A percentile compares a stretch with the other conserved stretches of the same genome.
These are phyloP conservation scores for Durotheca rogersii DNA, from an alignment of 495 filamentous ascomycete genomes.

Conservation along the genomic window DNA sequence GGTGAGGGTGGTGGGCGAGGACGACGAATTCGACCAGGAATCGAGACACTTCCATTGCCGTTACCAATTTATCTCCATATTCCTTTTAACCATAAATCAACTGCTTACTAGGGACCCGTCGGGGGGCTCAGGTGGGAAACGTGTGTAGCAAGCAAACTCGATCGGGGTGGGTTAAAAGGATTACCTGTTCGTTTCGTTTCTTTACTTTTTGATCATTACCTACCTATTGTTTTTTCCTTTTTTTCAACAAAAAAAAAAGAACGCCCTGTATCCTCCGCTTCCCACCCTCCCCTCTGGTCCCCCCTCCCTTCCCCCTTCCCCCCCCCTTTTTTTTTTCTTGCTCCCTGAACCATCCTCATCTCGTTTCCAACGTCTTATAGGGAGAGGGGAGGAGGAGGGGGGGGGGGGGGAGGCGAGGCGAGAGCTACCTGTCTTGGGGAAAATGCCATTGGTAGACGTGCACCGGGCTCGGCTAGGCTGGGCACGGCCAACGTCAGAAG, in stretches of 20 bases:
- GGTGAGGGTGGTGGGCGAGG: slow-evolving; percentile 12
- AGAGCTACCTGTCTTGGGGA: slow-evolving; percentile 8
- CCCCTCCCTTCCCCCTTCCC: too few relatives aligned
- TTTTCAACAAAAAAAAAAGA: too few relatives aligned
- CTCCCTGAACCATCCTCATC: slow-evolving; percentile 9
- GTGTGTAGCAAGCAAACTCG: slow-evolving; percentile 19
- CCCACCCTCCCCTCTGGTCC: too few relatives aligned
- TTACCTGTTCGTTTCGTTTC: slow-evolving; percentile 16
- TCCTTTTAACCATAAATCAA: slow-evolving; percentile 18
- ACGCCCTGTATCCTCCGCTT: too few relatives aligned
- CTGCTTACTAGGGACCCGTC: slow-evolving; percentile 31
- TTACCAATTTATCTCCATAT: slow-evolving; percentile 21
- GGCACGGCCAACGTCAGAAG: slow-evolving; percentile 13
- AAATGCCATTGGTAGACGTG: too few relatives aligned
- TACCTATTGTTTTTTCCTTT: too few relatives aligned
- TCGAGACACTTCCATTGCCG: slow-evolving; percentile 18
- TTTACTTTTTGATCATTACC: too few relatives aligned
- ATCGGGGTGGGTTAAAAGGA: slow-evolving; percentile 20
- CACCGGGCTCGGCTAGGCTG: too few relatives aligned
- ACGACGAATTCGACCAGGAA: slow-evolving; percentile 11
- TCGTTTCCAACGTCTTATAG: not conserved
- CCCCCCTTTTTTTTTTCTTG: slow-evolving; percentile 4
- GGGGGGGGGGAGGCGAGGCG: too few relatives aligned
- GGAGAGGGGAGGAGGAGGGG: not conserved
- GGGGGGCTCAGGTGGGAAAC: slow-evolving; percentile 18